Base-by-base conservation (phyloP, 1,284 basidiomycete species). In the Tilletia walkeri region DNA sequence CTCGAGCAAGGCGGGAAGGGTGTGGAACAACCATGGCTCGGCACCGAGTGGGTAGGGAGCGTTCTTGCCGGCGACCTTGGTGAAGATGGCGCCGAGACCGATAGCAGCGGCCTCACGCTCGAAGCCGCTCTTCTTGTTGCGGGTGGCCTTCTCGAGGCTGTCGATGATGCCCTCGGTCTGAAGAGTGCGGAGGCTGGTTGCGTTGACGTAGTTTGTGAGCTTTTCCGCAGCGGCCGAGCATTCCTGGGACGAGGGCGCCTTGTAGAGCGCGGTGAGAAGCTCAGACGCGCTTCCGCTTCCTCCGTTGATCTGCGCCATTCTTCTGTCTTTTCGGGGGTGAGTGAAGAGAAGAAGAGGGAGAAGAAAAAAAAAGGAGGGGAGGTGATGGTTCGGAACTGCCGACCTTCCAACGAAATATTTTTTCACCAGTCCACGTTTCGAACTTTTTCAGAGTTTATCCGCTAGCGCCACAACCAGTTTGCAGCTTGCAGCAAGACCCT, bases 61-160 rank as follows among this genome's bases (percentile, higher is more conserved):
- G 56, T 84, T 83, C 75, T 81, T 82, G 45, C 80, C 80, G 66
- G 76, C 81, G 36, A 80, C 80, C 72, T 84, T 83, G 73, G 77
- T 74, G 59, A 81, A 82, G 72, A 85, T 75, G 69, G 82, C 79
- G 18, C 80, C 79, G 67, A 85, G 72, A 12, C 90, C 92, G 72
- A 97, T 90, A 47, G 92, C 90, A 16, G 92, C 92, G 18, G 92
- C 93, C 87, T 97, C 94, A 76, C 94, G 91, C 85, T 96, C 95
- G 82, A 90, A 94, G 63, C 90, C 92, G 34, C 90, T 92, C 86
- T 94, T 94, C 76, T 83, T 83, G 86, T 94, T 94, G 85, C 94
- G 94, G 73, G 88, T 88, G 24, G 92, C 90, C 69, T 80, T 80
- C 69, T 81, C 70, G 49, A 86, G 79, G 50, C 82, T 82, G 49